Percentiles rank a stretch among this genome's conserved stretches.
phyloP scores from a whole-genome alignment of 805 yeast genomes.

The Zygosaccharomyces siamensis region DNA sequence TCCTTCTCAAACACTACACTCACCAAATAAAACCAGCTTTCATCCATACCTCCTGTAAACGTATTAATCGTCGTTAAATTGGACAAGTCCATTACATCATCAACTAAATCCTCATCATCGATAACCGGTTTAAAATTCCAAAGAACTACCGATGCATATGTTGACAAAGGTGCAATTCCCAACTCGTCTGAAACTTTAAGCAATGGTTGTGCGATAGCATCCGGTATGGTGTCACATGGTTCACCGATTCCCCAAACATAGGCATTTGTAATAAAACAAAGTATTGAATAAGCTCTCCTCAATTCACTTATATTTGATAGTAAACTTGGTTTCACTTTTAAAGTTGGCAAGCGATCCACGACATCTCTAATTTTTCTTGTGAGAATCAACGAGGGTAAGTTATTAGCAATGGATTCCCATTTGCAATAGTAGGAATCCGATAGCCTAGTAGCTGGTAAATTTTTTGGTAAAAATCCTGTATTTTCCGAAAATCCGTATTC shows the following conservation, averaged over 20 bases:
- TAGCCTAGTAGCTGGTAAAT: constrained; percentile 55
- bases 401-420: constrained; percentile 70
- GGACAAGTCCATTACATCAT: constrained; percentile 49
- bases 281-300: constrained; percentile 75
- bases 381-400: constrained; percentile 68
- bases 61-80: constrained; percentile 76
- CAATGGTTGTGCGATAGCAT: constrained; percentile 66
- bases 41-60: constrained; percentile 86
- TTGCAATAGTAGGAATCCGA: constrained; percentile 59
- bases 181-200: constrained; percentile 51
- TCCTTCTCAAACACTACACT: constrained; percentile 79
- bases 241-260: constrained; percentile 79
- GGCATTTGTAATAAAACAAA: constrained; percentile 80
- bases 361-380: constrained; percentile 54
- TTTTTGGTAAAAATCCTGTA: constrained; percentile 76
- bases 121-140: constrained; percentile 78
- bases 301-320: constrained; percentile 42
- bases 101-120: constrained; percentile 28
- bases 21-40: constrained; percentile 88
- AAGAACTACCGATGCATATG: constrained; percentile 80
- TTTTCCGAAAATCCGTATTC: constrained; percentile 66
- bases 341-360: constrained; percentile 61
- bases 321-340: constrained; percentile 45
- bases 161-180: constrained; percentile 79
- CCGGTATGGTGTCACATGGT: constrained; percentile 62